These are phyloP conservation scores for Penicillium atrosanguineum DNA, from an alignment of 495 filamentous ascomycete species.

Conservation along the genomic window DNA sequence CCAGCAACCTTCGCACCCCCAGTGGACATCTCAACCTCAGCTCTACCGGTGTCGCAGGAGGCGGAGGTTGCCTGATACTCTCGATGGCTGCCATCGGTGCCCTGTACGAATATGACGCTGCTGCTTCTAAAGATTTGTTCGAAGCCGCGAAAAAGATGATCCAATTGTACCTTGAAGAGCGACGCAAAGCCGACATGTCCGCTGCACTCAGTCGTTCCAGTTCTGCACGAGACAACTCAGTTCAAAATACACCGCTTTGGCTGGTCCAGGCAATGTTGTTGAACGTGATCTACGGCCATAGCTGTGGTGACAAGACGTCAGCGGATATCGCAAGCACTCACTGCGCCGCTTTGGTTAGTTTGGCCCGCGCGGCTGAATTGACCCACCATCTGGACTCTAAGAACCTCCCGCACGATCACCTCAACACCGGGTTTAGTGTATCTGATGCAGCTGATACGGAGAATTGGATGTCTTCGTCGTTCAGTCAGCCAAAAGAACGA, in stretches of 20 bases:
- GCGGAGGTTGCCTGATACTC: constrained; percentile 85
- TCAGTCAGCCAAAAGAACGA: constrained; percentile 63
- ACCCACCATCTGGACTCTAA: constrained; percentile 46
- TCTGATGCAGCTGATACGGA: constrained; percentile 18
- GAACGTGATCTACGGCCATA: constrained; percentile 94
- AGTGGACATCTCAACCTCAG: constrained; percentile 54
- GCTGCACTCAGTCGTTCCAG: constrained; percentile 67
- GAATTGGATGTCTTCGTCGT: constrained; percentile 28
- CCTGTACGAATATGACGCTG: constrained; percentile 83
- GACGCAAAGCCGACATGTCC: constrained; percentile 83
- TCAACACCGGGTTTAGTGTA: constrained; percentile 18
- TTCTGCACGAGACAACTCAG: constrained; percentile 59
- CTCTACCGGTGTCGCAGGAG: constrained; percentile 66
- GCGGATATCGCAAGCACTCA: constrained; percentile 91
- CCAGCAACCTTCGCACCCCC: constrained; percentile 53
- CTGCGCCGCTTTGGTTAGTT: constrained; percentile 83
- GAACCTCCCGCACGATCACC: constrained; percentile 40
- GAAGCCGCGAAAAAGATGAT: constrained; percentile 95
- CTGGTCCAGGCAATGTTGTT: constrained; percentile 98
- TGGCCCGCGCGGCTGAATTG: constrained; percentile 83
- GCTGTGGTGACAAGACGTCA: constrained; percentile 86
- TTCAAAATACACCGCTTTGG: constrained; percentile 87
- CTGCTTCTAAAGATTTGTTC: constrained; percentile 81
- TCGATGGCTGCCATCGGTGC: constrained; percentile 97
- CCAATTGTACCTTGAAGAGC: constrained; percentile 87